Evolutionary conservation across 2,329 filamentous ascomycete genomes (phyloP).

Genomic region (Acarospora socialis): DNA sequence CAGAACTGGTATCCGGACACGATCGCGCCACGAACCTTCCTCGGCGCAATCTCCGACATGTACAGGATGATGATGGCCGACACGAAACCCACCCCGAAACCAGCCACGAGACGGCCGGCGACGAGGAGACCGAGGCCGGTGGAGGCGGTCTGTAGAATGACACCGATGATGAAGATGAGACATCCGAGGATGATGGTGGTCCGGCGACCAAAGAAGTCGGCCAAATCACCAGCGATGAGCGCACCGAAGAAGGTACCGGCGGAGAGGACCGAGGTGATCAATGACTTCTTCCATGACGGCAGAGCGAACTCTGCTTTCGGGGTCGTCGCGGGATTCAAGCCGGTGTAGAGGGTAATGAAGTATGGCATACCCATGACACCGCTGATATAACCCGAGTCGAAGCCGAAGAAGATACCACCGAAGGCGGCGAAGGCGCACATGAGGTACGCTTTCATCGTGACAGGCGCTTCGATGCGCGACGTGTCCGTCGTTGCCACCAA

Average conservation of each 20-base stretch:
- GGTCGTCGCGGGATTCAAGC: background rate
- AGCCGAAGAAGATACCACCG: constrained; percentile 37
- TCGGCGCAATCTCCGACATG: constrained; percentile 56
- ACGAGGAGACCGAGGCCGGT: constrained; percentile 49
- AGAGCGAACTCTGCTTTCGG: constrained; percentile 11
- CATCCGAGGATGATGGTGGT: constrained; percentile 47
- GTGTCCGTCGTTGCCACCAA: constrained; percentile 31
- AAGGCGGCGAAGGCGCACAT: constrained; percentile 59
- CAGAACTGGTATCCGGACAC: constrained; percentile 56
- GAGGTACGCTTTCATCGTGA: constrained; percentile 54
- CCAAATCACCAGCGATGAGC: constrained; percentile 45
- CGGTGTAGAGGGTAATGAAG: constrained; percentile 19
- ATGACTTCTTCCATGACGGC: constrained; percentile 29
- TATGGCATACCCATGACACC: constrained; percentile 27
- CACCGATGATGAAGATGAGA: constrained; percentile 44
- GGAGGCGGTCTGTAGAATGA: constrained; percentile 45
- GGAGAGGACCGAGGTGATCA: constrained; percentile 61
- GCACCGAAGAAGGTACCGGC: constrained; percentile 66
- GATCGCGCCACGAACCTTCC: constrained; percentile 58
- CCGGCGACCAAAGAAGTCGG: constrained; percentile 52
- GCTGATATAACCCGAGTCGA: constrained; percentile 28
- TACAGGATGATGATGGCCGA: constrained; percentile 57
- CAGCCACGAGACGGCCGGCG: constrained; percentile 59
- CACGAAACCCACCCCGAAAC: constrained; percentile 58
- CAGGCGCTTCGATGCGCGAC: constrained; percentile 49